These are phyloP conservation scores for Fusarium penzigii DNA, from an alignment of 2,329 filamentous ascomycete species.

Conservation along the genomic window DNA sequence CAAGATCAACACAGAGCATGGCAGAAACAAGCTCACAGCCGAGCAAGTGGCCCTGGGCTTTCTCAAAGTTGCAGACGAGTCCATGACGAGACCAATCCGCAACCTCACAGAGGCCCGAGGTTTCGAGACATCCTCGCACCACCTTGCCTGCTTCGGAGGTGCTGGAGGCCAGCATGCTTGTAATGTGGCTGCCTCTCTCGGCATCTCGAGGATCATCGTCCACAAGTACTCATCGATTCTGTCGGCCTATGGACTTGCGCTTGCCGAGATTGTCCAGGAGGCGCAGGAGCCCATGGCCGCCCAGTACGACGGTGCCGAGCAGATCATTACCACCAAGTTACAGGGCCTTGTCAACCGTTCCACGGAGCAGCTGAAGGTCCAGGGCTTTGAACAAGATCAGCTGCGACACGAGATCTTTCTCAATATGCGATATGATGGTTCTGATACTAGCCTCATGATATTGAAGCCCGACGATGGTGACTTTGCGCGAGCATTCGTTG, in stretches of 20 bases:
- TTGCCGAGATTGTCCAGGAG: slow-evolving; percentile 44
- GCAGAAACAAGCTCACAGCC: slow-evolving; percentile 29
- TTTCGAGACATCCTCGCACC: slow-evolving; percentile 36
- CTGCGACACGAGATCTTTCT: slow-evolving; percentile 45
- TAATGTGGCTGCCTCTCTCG: slow-evolving; percentile 39
- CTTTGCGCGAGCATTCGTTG: slow-evolving; percentile 67
- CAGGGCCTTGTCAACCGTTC: slow-evolving; percentile 17
- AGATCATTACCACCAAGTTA: slow-evolving; percentile 3
- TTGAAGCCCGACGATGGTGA: slow-evolving; percentile 41
- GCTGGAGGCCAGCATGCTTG: slow-evolving; percentile 44
- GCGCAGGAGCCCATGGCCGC: slow-evolving; percentile 34
- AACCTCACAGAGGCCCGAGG: slow-evolving; percentile 38
- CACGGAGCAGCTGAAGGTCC: slow-evolving; percentile 17
- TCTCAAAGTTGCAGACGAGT: slow-evolving; percentile 38
- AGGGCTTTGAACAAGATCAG: slow-evolving; percentile 34
- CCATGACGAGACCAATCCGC: slow-evolving; percentile 39
- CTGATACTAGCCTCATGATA: slow-evolving; percentile 43
- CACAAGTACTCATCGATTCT: slow-evolving; percentile 47
- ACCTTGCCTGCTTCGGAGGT: slow-evolving; percentile 36
- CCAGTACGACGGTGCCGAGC: slow-evolving; percentile 21
- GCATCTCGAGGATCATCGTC: slow-evolving; percentile 41
- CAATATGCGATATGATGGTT: slow-evolving; percentile 45
- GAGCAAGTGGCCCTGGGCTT: slow-evolving; percentile 41
- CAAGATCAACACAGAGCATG: slow-evolving; percentile 41
- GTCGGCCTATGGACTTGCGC: slow-evolving; percentile 45